Percentiles rank a stretch among this genome's conserved stretches.
Evolutionary conservation across 2,329 filamentous ascomycete species (phyloP).

Genomic region (Colletotrichum zoysiae): DNA sequence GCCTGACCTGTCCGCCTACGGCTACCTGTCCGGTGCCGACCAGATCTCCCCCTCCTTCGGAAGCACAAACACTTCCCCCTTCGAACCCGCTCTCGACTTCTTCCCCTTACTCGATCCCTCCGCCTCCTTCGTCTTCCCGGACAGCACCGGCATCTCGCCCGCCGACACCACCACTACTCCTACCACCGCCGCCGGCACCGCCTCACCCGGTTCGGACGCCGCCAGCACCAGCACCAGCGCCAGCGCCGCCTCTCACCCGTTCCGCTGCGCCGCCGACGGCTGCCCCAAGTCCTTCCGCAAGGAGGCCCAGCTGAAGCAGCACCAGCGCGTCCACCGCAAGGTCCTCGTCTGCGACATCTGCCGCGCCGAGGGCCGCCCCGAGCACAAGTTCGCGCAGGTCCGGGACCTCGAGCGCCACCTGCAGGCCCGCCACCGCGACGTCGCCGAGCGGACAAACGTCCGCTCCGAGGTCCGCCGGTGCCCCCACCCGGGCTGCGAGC

Average conservation of each 20-base stretch:
- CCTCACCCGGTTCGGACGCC: constrained; percentile 26
- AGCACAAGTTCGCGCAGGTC: constrained; percentile 44
- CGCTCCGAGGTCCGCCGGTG: constrained; percentile 42
- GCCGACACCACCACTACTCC: constrained; percentile 1
- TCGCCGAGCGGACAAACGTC: constrained; percentile 37
- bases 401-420: constrained; percentile 44
- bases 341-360: constrained; percentile 41
- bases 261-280: constrained; percentile 37
- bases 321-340: constrained; percentile 43
- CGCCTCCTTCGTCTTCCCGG: constrained; percentile 7
- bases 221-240: constrained; percentile 14
- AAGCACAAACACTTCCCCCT: constrained; percentile 37
- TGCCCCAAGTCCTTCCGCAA: constrained; percentile 43
- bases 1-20: constrained; percentile 32
- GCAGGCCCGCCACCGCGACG: constrained; percentile 41
- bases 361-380: constrained; percentile 37
- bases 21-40: constrained; percentile 33
- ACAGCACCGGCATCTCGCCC: constrained; percentile 24
- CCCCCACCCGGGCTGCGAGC: constrained; percentile 40
- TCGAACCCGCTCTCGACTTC: constrained; percentile 33
- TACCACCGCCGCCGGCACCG: neutral
- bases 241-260: constrained; percentile 14
- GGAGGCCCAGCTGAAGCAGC: constrained; percentile 43
- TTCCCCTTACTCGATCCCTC: constrained; percentile 17
- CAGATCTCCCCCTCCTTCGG: constrained; percentile 35